phyloP scores from a whole-genome alignment of 2,329 filamentous ascomycete species.

The Botrytis porri region DNA sequence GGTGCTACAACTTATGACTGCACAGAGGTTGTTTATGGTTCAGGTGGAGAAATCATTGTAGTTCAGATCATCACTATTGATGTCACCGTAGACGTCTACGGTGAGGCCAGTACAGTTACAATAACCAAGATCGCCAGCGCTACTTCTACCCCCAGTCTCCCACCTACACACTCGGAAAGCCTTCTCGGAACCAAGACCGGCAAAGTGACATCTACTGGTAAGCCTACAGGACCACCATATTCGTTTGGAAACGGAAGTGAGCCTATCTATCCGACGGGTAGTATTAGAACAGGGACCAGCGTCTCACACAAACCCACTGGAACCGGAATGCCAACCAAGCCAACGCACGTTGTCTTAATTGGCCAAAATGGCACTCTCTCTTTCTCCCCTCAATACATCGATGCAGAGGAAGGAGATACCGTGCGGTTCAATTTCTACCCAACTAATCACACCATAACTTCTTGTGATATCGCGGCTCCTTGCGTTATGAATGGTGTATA shows the following conservation, averaged over 20 bases:
- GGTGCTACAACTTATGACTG: conserved; percentile 15
- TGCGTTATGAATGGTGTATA: conserved; percentile 19
- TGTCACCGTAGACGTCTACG: conserved; percentile 13
- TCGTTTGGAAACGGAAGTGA: conserved; percentile 12
- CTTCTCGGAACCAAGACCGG: neutral
- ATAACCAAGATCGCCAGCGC: conserved; percentile 16
- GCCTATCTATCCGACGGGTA: neutral
- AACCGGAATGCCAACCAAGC: neutral
- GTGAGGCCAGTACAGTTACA: conserved; percentile 6
- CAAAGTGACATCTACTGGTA: neutral
- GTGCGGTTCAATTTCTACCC: conserved; percentile 21
- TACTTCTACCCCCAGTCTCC: conserved; percentile 14
- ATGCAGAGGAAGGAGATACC: conserved; percentile 21
- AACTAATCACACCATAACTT: conserved; percentile 21
- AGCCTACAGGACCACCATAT: neutral
- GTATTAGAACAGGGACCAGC: neutral
- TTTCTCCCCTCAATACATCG: conserved; percentile 18
- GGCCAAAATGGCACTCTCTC: conserved; percentile 20
- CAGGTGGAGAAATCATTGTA: conserved; percentile 7
- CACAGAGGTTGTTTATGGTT: conserved; percentile 14
- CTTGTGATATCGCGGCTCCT: conserved; percentile 18
- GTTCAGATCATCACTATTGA: conserved; percentile 19
- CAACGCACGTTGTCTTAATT: conserved; percentile 21
- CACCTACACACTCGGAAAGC: conserved; percentile 1
- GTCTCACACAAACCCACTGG: conserved; percentile 6